A percentile compares a stretch with the other conserved stretches of the same genome.
phyloP scores from a whole-genome alignment of 2,329 filamentous ascomycete species.

The Fusarium sp. region DNA sequence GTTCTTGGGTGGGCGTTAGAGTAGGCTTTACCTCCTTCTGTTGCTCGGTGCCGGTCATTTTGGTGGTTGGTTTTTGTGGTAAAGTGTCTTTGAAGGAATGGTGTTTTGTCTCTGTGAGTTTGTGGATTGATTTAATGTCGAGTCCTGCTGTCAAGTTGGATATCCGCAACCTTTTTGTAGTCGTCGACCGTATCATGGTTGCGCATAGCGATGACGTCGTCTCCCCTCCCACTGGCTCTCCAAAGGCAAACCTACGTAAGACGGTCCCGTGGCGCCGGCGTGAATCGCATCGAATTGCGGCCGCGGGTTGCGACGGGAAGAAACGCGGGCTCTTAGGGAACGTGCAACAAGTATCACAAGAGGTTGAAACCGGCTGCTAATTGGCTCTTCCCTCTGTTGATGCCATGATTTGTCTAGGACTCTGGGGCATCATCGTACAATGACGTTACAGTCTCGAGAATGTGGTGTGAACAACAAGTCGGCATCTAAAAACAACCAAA shows the following conservation, averaged over 20 bases:
- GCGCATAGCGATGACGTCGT: constrained; percentile 47
- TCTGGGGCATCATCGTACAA: constrained; percentile 30
- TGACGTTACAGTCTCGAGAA: constrained; percentile 30
- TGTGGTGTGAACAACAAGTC: constrained; percentile 34
- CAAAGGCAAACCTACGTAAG: constrained; percentile 39
- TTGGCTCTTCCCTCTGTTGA: constrained; percentile 23
- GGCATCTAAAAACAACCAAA: constrained; percentile 26
- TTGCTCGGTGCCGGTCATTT: constrained; percentile 51
- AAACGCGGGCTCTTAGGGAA: constrained; percentile 29
- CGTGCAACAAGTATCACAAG: constrained; percentile 40
- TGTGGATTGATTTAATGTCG: constrained; percentile 19
- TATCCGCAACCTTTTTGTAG: constrained; percentile 46
- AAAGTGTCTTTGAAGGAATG: constrained; percentile 10
- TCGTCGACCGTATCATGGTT: constrained; percentile 24
- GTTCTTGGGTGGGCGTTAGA: background rate
- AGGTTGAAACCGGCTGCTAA: constrained; percentile 20
- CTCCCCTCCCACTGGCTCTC: constrained; percentile 21
- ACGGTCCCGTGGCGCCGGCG: constrained; percentile 35
- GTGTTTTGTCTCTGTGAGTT: constrained; percentile 10
- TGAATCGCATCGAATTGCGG: constrained; percentile 12
- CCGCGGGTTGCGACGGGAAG: constrained; percentile 24
- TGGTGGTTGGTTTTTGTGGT: constrained; percentile 28
- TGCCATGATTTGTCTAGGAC: constrained; percentile 24
- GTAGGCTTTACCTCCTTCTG: constrained; percentile 50
- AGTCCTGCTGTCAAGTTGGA: constrained; percentile 14